These are phyloP conservation scores for Uromyces viciae-fabae DNA, from an alignment of 1,284 basidiomycete species.

Conservation along the genomic window DNA sequence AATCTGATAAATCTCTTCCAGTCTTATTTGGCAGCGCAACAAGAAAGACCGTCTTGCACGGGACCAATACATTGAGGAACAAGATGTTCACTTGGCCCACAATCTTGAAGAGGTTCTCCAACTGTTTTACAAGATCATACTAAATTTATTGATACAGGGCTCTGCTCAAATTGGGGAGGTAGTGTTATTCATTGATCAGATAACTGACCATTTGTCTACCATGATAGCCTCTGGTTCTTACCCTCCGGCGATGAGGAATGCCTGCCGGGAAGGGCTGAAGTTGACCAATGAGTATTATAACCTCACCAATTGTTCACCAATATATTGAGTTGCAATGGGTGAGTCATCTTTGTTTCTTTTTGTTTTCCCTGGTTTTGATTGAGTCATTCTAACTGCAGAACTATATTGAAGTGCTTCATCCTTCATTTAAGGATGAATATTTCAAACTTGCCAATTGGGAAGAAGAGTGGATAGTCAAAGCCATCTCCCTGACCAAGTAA, in stretches of 20 bases:
- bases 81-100: neutral
- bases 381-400: neutral
- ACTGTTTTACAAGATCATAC: neutral
- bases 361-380: neutral
- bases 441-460: conserved; percentile 2
- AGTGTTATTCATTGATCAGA: neutral
- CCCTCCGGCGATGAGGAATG: neutral
- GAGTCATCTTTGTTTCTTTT: neutral
- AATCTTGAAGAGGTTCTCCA: neutral
- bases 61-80: neutral
- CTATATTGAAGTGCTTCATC: neutral
- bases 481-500: neutral
- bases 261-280: neutral
- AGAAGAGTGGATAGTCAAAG: neutral
- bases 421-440: conserved; percentile 1
- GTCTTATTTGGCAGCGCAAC: neutral
- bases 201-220: neutral
- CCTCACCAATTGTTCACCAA: neutral
- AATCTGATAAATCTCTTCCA: no score
- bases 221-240: neutral
- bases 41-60: neutral
- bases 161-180: neutral
- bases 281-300: neutral
- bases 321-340: neutral
- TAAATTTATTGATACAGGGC: neutral